Base-by-base conservation (phyloP, 495 filamentous ascomycete species). In the Letharia columbiana region DNA sequence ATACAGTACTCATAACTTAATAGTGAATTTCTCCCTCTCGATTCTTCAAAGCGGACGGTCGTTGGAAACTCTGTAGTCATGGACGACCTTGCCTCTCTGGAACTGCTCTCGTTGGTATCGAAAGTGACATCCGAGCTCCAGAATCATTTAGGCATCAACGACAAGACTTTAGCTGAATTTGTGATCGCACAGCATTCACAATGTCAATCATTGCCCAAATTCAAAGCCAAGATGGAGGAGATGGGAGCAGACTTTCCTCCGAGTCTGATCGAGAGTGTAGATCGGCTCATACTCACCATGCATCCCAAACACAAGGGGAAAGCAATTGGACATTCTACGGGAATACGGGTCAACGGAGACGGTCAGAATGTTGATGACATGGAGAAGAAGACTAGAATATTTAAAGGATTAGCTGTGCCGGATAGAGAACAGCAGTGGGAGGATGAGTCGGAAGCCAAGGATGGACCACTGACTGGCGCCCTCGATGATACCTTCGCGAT, bases 401-500 rank as follows among this genome's bases (percentile, higher is more conserved):
- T 98, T 74, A 93, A 87, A 72, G 94, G 94, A 1, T 81, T 98
- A 61, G 86, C 92, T 17, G 83, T 98, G 50, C 92, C 95, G 41
- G 92, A 98, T 75, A 86, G 85, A 72, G 86, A 87, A 61, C 78
- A 83, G 35, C 71, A 74, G 23, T 89, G 83, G 84, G 73, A 77
- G 20, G 80, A 84, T 35, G 80, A 84, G 41, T 60, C 10, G 71
- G 73, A 60, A 61, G 71, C 62, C 18, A 66, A 73, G 35, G 76
- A 81, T 18, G 71, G 71, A 56, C 73, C 73, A 17, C 77, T 77
- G 66, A 73, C 71, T 18, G 86, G 86, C 72, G 87, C 86, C 39
- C 90, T 97, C 75, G 94, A 98, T 72, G 95, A 99, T 75, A 96
- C 94, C 10, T 86, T 99, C 72, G 91, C 91, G 7, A 83, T 93